Percentiles rank a stretch among this genome's conserved stretches.
phyloP scores from a whole-genome alignment of 768 basidiomycete genomes.

The Favolaschia claudopus region DNA sequence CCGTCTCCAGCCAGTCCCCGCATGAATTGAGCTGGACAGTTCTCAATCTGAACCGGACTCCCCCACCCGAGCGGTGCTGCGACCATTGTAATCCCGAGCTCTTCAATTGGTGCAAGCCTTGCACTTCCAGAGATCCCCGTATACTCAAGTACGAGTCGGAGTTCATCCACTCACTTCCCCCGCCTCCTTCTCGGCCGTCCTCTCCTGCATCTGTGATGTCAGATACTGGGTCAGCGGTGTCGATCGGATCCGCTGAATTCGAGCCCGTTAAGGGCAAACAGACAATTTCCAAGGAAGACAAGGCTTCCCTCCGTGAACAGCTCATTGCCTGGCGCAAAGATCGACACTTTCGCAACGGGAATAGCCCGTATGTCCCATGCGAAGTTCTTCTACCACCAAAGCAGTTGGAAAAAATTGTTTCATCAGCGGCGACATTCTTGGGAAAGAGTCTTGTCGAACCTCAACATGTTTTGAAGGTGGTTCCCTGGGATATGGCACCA shows the following conservation, averaged over 20 bases:
- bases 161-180: neutral
- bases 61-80: conserved; percentile 5
- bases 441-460: too few relatives aligned
- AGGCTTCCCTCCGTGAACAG: neutral
- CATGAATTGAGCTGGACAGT: conserved; percentile 9
- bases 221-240: neutral
- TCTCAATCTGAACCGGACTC: neutral
- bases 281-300: neutral
- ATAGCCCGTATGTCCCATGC: too few relatives aligned
- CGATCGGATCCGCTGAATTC: neutral
- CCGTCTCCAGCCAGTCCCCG: neutral
- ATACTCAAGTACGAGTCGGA: neutral
- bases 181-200: neutral
- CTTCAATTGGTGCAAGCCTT: neutral
- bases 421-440: too few relatives aligned
- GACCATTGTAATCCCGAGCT: conserved; percentile 9
- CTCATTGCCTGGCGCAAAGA: too few relatives aligned
- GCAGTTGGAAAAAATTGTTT: too few relatives aligned
- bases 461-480: too few relatives aligned
- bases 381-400: too few relatives aligned
- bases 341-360: too few relatives aligned
- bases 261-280: neutral
- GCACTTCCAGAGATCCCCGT: neutral
- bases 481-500: too few relatives aligned
- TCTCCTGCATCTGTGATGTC: neutral